Evolutionary conservation across 495 filamentous ascomycete genomes (phyloP).

Genomic region (Penicillium psychrofluorescens): DNA sequence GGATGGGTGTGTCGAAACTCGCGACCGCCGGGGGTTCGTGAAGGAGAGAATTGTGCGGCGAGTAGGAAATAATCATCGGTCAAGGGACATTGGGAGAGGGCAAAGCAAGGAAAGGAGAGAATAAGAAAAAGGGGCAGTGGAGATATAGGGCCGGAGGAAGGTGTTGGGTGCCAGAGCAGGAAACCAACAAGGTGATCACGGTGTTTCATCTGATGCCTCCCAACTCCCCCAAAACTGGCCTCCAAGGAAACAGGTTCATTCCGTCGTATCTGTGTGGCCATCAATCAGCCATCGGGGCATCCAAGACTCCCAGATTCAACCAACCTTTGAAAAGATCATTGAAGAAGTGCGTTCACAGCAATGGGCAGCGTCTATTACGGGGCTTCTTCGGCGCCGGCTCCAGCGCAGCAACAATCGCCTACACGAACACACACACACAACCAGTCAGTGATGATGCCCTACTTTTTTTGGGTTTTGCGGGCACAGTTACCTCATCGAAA

Average conservation of each 20-base stretch:
- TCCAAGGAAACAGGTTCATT: constrained; percentile 20
- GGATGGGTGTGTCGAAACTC: constrained; percentile 14
- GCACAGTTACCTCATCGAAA: constrained; percentile 78
- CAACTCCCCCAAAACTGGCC: constrained; percentile 9
- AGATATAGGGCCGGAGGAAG: not conserved
- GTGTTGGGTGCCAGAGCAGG: not conserved
- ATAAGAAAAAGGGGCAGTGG: not conserved
- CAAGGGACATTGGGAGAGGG: not conserved
- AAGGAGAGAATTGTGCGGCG: constrained; percentile 5
- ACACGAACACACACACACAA: constrained; percentile 8
- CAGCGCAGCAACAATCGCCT: constrained; percentile 87
- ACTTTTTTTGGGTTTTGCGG: too few relatives aligned
- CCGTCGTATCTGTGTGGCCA: constrained; percentile 20
- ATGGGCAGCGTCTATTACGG: constrained; percentile 29
- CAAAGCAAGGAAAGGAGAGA: constrained; percentile 4
- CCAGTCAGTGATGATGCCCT: constrained; percentile 4
- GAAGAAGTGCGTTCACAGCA: constrained; percentile 26
- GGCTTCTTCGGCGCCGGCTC: constrained; percentile 77
- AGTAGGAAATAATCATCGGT: too few relatives aligned
- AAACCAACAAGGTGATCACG: too few relatives aligned
- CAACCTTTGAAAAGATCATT: constrained; percentile 14
- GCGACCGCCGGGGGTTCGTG: constrained; percentile 16
- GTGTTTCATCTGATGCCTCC: constrained; percentile 7
- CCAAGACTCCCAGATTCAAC: constrained; percentile 2
- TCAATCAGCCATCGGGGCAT: constrained; percentile 3